Evolutionary conservation across 805 yeast species (phyloP).

Genomic region (Yarrowia sp.): DNA sequence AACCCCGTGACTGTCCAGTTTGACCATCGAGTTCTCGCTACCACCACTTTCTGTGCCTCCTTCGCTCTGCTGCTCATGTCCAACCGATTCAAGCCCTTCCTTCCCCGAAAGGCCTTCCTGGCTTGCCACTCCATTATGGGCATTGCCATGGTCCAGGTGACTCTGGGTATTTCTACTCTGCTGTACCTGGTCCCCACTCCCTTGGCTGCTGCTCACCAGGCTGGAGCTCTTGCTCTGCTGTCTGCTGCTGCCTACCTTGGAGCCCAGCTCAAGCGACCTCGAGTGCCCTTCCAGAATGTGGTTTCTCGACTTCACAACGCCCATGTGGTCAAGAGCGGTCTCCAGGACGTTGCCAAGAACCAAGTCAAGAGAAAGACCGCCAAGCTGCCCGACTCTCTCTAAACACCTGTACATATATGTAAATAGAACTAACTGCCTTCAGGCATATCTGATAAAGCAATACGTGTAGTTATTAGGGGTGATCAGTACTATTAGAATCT

Average conservation of each 20-base stretch:
- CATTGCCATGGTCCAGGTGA: conserved; percentile 74
- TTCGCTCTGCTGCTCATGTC: conserved; percentile 71
- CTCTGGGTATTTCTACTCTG: conserved; percentile 82
- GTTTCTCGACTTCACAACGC: conserved; percentile 24
- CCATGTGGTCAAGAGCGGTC: conserved; percentile 13
- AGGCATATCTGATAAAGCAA: neutral
- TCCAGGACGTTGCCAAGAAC: conserved; percentile 25
- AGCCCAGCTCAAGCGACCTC: conserved; percentile 58
- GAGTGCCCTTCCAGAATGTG: conserved; percentile 36
- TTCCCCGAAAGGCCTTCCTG: conserved; percentile 57
- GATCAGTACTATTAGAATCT: conserved; percentile 16
- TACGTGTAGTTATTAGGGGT: neutral
- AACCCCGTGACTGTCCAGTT: conserved; percentile 96
- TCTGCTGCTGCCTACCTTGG: conserved; percentile 71
- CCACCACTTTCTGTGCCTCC: conserved; percentile 70
- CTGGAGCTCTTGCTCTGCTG: conserved; percentile 87
- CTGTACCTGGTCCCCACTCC: conserved; percentile 88
- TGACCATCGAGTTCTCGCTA: conserved; percentile 82
- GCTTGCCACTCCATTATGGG: conserved; percentile 74
- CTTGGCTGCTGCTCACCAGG: conserved; percentile 93
- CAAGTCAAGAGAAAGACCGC: conserved; percentile 24
- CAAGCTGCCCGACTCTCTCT: conserved; percentile 21
- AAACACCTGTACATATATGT: conserved; percentile 22
- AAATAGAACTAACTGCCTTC: conserved; percentile 21
- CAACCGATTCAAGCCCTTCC: conserved; percentile 50